phyloP scores from a whole-genome alignment of 108 stramenopile species.

The Aureococcus anophagefferens region DNA sequence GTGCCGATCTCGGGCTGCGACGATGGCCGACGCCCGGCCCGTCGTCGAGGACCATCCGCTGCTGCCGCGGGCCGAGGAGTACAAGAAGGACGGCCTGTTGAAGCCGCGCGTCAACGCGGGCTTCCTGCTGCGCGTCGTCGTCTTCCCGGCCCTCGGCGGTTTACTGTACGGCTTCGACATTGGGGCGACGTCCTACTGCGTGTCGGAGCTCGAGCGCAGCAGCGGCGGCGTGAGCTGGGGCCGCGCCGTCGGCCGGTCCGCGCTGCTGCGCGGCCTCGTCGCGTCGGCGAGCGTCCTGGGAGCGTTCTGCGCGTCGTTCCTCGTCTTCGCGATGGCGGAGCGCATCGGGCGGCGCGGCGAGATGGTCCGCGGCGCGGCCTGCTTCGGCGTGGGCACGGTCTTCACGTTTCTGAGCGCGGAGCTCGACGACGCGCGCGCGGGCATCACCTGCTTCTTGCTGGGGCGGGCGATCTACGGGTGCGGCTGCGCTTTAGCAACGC shows the following conservation, averaged over 20 bases:
- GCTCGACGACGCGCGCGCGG: too few relatives aligned
- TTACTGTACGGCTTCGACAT: slow-evolving; percentile 58
- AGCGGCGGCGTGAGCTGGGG: slow-evolving; percentile 27
- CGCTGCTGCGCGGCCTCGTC: slow-evolving; percentile 37
- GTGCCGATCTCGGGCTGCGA: too few relatives aligned
- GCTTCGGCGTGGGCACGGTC: slow-evolving; percentile 46
- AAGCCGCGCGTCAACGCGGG: slow-evolving; percentile 1
- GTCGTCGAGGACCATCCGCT: too few relatives aligned
- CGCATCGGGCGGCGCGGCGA: slow-evolving; percentile 51
- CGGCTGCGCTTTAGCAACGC: slow-evolving; percentile 65
- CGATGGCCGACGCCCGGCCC: too few relatives aligned
- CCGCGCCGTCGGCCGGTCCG: slow-evolving; percentile 8
- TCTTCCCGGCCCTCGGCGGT: slow-evolving; percentile 45
- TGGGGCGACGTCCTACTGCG: slow-evolving; percentile 37
- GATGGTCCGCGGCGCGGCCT: slow-evolving; percentile 44
- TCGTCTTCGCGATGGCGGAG: slow-evolving; percentile 22
- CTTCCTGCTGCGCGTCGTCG: slow-evolving; percentile 28
- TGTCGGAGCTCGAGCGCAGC: slow-evolving; percentile 25
- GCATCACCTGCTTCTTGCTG: slow-evolving; percentile 28
- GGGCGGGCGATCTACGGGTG: slow-evolving; percentile 51
- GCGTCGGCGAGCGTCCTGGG: slow-evolving; percentile 41
- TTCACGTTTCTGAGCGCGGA: slow-evolving; percentile 17
- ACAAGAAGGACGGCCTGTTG: too few relatives aligned
- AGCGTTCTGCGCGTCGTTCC: slow-evolving; percentile 26
- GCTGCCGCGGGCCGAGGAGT: too few relatives aligned